Evolutionary conservation across 257 asterid genomes (phyloP), one percentile per base, ranked within the genome.

Genomic region (Verbascum thapsus): DNA sequence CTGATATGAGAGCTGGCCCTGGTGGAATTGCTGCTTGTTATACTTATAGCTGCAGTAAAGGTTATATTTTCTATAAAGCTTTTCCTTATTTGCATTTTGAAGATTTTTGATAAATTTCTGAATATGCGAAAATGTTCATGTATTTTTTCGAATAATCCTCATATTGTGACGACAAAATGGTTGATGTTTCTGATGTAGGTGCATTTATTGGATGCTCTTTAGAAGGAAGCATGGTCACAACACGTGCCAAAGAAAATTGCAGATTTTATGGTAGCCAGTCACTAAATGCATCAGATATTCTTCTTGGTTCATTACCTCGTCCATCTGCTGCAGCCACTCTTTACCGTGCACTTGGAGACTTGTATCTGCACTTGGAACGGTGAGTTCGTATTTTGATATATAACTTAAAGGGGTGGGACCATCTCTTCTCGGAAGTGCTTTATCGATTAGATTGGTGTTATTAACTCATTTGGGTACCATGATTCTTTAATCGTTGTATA

Each of bases 1-100:
- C 99, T 39, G 96, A 80, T 70, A 32, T 94, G 72, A 78, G 95
- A 68, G 96, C 95, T 19, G 90, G 99, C 61, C 49, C 73, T 11
- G 63, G 78, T 64, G 87, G 92, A 45, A 78, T 69, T 63, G 79
- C 95, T 44, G 84, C 98, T 60, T 90, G 99, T 73, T 90, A 90
- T 58, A 85, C 99, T 17, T 94, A 90, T 50, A 90, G 99, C 86
- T 87, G 92, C 84, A 85, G 99, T 74, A 94, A 87, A 94, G 99
- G 98, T 94, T 45, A 68, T 2, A 1, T 5, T n/a, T n/a, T n/a
- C n/a, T n/a, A n/a, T n/a, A n/a, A n/a, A 22, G 18, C 60, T 64
- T 48, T 62, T 6, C 20, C 55, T 40, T 54, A 16, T 53, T 47
- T 53, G 40, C 43, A 67, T 67, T 15, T 54, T 40, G 26, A 5